Evolutionary conservation across 1,139 yeast genomes (phyloP).

Genomic region (Suhomyces yuchorum): DNA sequence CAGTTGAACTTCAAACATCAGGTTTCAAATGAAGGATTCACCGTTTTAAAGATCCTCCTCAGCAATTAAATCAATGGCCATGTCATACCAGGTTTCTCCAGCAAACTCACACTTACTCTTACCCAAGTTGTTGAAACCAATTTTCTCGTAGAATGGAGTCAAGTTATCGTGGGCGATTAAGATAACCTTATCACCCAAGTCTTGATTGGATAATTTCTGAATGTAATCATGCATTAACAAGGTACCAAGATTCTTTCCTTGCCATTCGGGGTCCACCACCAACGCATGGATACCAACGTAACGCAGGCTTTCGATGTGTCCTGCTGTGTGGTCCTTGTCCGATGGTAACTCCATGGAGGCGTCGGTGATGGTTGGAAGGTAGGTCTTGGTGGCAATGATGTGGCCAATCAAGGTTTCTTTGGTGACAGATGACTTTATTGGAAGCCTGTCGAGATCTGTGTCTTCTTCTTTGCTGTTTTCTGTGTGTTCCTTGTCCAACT

Average conservation of each 20-base stretch:
- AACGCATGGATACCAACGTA: slow-evolving; percentile 82
- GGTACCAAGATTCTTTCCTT: slow-evolving; percentile 80
- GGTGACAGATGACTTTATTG: slow-evolving; percentile 53
- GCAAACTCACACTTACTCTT: slow-evolving; percentile 60
- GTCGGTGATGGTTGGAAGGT: slow-evolving; percentile 53
- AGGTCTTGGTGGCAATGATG: slow-evolving; percentile 78
- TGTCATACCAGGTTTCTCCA: slow-evolving; percentile 65
- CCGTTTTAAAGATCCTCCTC: slow-evolving; percentile 45
- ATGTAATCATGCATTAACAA: slow-evolving; percentile 83
- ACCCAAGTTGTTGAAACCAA: slow-evolving; percentile 75
- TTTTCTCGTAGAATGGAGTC: slow-evolving; percentile 73
- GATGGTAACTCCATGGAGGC: slow-evolving; percentile 68
- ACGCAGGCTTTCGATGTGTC: slow-evolving; percentile 76
- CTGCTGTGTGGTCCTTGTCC: slow-evolving; percentile 42
- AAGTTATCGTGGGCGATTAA: slow-evolving; percentile 72
- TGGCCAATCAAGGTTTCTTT: slow-evolving; percentile 80
- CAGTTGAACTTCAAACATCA: neutral
- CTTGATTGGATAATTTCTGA: slow-evolving; percentile 86
- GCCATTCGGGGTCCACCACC: slow-evolving; percentile 76
- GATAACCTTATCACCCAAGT: slow-evolving; percentile 76
- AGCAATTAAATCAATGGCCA: slow-evolving; percentile 62
- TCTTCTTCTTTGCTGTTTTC: slow-evolving; percentile 29
- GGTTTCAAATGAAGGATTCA: neutral
- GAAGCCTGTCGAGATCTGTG: slow-evolving; percentile 43
- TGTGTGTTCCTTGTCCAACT: slow-evolving; percentile 31